These are phyloP conservation scores for Epichloe sp. DNA, from an alignment of 2,329 filamentous ascomycete species.

Conservation along the genomic window DNA sequence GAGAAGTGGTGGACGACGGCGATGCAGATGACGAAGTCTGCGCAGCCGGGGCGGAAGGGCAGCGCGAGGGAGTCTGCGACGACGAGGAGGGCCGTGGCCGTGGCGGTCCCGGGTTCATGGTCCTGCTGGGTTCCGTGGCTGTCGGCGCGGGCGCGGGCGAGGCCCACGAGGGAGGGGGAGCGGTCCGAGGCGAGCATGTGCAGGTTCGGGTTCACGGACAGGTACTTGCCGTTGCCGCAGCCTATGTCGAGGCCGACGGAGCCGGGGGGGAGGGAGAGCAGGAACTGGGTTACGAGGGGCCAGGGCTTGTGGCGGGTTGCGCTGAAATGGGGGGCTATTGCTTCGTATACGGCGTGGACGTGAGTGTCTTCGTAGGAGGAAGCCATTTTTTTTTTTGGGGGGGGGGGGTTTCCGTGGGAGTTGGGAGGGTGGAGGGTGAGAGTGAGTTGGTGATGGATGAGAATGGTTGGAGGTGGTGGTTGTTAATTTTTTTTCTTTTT, in stretches of 20 bases:
- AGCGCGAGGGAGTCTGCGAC: conserved; percentile 76
- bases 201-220: conserved; percentile 62
- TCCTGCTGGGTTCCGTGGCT: too few relatives aligned
- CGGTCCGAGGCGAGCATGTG: conserved; percentile 80
- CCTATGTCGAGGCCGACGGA: conserved; percentile 81
- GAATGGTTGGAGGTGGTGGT: too few relatives aligned
- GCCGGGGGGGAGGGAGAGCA: conserved; percentile 51
- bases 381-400: background rate
- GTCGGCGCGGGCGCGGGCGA: conserved; percentile 13
- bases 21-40: conserved; percentile 85
- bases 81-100: conserved; percentile 18
- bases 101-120: too few relatives aligned
- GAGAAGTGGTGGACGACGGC: conserved; percentile 92
- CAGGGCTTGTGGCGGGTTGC: conserved; percentile 73
- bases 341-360: conserved; percentile 85
- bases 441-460: too few relatives aligned
- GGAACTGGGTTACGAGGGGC: conserved; percentile 77
- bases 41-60: conserved; percentile 50
- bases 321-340: conserved; percentile 78
- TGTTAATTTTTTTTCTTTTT: too few relatives aligned
- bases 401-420: too few relatives aligned
- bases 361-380: conserved; percentile 67
- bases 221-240: conserved; percentile 95
- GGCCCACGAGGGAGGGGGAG: conserved; percentile 45
- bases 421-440: too few relatives aligned